phyloP scores from a whole-genome alignment of 228 moss, liverwort and hornwort species.

The Sphagnum magellanicum region DNA sequence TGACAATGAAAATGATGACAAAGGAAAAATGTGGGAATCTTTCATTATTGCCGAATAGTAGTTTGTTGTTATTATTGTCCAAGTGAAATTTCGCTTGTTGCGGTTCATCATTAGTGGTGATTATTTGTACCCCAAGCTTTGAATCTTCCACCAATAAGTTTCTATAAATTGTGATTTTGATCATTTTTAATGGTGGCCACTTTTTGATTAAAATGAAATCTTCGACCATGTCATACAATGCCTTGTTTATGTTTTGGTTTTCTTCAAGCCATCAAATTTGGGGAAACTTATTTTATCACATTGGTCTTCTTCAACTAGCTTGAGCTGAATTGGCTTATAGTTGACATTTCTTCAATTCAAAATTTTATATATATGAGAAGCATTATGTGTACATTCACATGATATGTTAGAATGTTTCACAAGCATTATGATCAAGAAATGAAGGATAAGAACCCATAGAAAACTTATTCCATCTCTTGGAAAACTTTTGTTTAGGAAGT shows the following conservation, averaged over 20 bases:
- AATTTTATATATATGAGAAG: no score
- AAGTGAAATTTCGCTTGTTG: slow-evolving; percentile 2
- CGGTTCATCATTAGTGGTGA: slow-evolving; percentile 58
- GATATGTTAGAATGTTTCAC: not conserved
- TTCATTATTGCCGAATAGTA: slow-evolving; percentile 1
- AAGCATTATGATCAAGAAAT: not conserved
- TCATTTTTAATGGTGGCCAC: no score
- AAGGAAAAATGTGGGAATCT: no score
- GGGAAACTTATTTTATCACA: not conserved
- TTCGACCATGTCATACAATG: no score
- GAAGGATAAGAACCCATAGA: not conserved
- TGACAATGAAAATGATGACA: no score
- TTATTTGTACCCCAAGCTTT: not conserved
- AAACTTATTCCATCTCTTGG: not conserved
- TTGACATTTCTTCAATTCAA: no score
- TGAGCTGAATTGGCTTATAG: not conserved
- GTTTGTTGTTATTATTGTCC: slow-evolving; percentile 15
- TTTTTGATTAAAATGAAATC: no score
- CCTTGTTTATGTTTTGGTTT: no score
- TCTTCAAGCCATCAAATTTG: not conserved
- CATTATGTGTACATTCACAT: no score
- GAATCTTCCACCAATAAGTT: not conserved
- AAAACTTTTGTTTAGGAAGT: slow-evolving; percentile 48
- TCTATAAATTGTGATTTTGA: not conserved
- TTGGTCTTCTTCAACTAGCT: not conserved